Percentiles rank a stretch among this genome's conserved stretches.
Evolutionary conservation across 768 basidiomycete species (phyloP).

Genomic region (Boletus subparvulus): DNA sequence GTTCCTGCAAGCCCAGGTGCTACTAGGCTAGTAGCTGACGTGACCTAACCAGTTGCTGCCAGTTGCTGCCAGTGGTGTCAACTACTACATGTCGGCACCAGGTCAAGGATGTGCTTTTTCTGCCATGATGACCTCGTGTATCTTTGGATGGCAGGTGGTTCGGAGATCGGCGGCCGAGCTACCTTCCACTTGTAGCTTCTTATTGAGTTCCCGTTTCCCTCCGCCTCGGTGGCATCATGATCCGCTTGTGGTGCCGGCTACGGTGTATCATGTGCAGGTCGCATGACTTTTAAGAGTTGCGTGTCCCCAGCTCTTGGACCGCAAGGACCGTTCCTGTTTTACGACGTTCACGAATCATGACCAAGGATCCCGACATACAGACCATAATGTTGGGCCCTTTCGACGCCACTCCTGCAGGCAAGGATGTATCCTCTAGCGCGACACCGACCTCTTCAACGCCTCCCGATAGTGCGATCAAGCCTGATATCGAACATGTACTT

Average conservation of each 20-base stretch:
- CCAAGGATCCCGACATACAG: background rate
- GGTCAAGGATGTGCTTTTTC: background rate
- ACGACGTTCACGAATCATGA: conserved; percentile 8
- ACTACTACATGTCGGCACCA: too few species aligned
- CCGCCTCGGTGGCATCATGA: background rate
- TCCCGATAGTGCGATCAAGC: conserved; percentile 2
- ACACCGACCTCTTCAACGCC: background rate
- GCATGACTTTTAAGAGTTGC: conserved; percentile 3
- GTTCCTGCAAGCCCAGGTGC: too few species aligned
- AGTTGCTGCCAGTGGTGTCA: too few species aligned
- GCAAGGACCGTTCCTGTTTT: background rate
- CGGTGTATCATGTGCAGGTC: background rate
- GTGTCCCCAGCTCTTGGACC: background rate
- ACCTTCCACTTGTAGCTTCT: too few species aligned
- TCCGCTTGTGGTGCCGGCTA: background rate
- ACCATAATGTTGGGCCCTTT: background rate
- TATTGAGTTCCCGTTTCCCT: background rate
- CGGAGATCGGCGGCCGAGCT: conserved; percentile 13
- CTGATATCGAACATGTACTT: conserved; percentile 39
- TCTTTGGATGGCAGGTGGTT: background rate
- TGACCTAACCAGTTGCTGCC: too few species aligned
- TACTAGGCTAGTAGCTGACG: too few species aligned
- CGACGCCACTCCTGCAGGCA: background rate
- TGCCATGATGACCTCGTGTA: too few species aligned
- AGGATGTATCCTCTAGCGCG: background rate